Percentiles rank a stretch among this genome's conserved stretches.
These are phyloP conservation scores for Alternaria sp. DNA, from an alignment of 2,329 filamentous ascomycete species.

Conservation along the genomic window DNA sequence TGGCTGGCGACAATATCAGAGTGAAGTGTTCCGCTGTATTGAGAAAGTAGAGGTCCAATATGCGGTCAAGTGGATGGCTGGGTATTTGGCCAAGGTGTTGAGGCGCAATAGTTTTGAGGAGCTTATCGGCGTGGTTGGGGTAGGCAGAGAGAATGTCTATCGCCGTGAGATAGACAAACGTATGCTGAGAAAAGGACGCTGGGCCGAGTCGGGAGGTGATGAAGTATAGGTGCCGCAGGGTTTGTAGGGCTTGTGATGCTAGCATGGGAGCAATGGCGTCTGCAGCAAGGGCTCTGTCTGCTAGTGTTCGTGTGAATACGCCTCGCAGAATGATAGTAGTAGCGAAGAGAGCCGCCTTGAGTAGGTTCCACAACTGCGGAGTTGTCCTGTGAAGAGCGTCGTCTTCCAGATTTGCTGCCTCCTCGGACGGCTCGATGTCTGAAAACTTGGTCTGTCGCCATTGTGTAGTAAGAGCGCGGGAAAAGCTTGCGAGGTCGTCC, in stretches of 20 bases:
- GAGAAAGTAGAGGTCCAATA: conserved; percentile 85
- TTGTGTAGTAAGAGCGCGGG: conserved; percentile 68
- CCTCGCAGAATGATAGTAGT: conserved; percentile 77
- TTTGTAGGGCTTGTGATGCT: conserved; percentile 73
- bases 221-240: conserved; percentile 80
- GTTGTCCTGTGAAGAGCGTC: conserved; percentile 72
- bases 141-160: conserved; percentile 82
- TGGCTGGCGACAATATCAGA: conserved; percentile 67
- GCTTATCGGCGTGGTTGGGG: conserved; percentile 67
- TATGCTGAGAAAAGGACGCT: conserved; percentile 80
- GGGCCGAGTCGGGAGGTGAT: conserved; percentile 77
- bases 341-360: conserved; percentile 78
- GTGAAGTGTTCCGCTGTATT: conserved; percentile 86
- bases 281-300: conserved; percentile 61
- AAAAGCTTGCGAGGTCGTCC: conserved; percentile 72
- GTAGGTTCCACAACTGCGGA: conserved; percentile 74
- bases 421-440: conserved; percentile 71
- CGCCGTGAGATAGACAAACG: conserved; percentile 80
- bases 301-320: conserved; percentile 69
- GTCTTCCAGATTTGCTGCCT: conserved; percentile 66
- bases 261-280: conserved; percentile 67
- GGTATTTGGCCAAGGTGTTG: conserved; percentile 63
- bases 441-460: conserved; percentile 80
- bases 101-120: conserved; percentile 69
- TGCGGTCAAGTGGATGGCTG: conserved; percentile 69